Conservation (phyloP, 495 filamentous ascomycete species). For the Neurospora tetraspora region DNA sequence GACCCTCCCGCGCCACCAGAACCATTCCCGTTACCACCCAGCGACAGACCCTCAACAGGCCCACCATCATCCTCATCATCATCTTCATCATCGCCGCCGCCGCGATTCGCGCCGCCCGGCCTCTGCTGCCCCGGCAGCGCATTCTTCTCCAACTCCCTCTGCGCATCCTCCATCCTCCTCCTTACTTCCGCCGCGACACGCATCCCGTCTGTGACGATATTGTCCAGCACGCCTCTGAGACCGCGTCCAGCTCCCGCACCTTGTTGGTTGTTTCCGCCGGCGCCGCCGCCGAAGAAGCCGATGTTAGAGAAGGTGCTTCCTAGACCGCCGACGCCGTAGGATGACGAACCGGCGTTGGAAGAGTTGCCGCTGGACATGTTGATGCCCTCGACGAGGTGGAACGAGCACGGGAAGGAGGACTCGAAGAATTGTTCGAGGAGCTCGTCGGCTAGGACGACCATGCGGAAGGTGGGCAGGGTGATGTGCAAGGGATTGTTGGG, state of each 20-base stretch:
- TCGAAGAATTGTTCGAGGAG: constrained; percentile 95
- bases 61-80: constrained; percentile 48
- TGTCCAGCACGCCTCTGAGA: constrained; percentile 84
- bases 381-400: constrained; percentile 43
- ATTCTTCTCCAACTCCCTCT: constrained; percentile 73
- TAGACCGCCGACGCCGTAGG: constrained; percentile 31
- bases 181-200: constrained; percentile 85
- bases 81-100: constrained; percentile 68
- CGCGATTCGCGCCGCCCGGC: constrained; percentile 17
- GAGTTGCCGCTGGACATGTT: constrained; percentile 10
- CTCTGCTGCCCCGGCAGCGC: constrained; percentile 44
- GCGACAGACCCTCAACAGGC: constrained; percentile 4
- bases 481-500: constrained; percentile 88
- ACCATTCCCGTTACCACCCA: constrained; percentile 4
- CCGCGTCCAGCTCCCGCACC: constrained; percentile 61
- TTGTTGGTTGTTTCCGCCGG: constrained; percentile 30
- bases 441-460: constrained; percentile 96
- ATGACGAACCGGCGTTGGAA: constrained; percentile 41
- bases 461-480: constrained; percentile 94
- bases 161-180: constrained; percentile 86
- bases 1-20: constrained; percentile 19
- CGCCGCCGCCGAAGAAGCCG: constrained; percentile 34
- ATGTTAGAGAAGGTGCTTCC: constrained; percentile 74
- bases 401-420: constrained; percentile 58
- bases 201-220: constrained; percentile 95